Conservation (phyloP, 1,139 yeast genomes). For the Hemisphaericaspora xylanilytica region DNA sequence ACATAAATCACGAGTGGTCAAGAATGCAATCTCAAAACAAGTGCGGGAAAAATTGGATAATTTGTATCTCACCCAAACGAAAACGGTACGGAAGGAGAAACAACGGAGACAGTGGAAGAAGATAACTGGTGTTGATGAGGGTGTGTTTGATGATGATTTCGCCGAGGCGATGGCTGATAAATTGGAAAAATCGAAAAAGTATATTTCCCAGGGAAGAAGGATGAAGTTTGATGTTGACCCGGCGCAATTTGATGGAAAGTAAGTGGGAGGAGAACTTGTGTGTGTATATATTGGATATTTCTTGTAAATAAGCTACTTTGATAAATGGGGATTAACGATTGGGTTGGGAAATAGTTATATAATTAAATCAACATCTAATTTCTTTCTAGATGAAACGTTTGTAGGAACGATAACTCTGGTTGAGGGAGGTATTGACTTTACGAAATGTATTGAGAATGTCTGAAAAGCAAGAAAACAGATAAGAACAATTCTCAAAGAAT, state of each 20-base stretch:
- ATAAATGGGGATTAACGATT: too few relatives aligned
- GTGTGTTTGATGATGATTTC: slow-evolving; percentile 33
- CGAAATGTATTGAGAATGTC: too few relatives aligned
- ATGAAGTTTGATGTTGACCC: slow-evolving; percentile 30
- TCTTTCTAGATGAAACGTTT: too few relatives aligned
- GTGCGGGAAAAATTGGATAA: slow-evolving; percentile 35
- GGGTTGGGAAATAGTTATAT: too few relatives aligned
- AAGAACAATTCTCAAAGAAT: too few relatives aligned
- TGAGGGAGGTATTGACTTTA: too few relatives aligned
- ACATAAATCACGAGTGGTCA: slow-evolving; percentile 58
- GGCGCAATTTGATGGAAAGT: slow-evolving; percentile 24
- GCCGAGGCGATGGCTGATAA: slow-evolving; percentile 29
- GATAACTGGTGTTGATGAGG: slow-evolving; percentile 27
- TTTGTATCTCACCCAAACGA: slow-evolving; percentile 40
- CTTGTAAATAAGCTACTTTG: too few relatives aligned
- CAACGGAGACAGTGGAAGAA: slow-evolving; percentile 43
- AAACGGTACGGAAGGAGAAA: slow-evolving; percentile 43
- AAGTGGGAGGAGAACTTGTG: too few relatives aligned
- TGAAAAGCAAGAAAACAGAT: too few relatives aligned
- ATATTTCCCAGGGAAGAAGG: slow-evolving; percentile 32
- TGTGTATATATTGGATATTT: slow-evolving; percentile 1
- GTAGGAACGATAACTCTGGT: too few relatives aligned
- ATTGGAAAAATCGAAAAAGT: slow-evolving; percentile 34
- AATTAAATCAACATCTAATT: too few relatives aligned
- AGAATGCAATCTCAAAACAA: slow-evolving; percentile 30